These are phyloP conservation scores for Wickerhamiella allomyrinae DNA, from an alignment of 805 yeast genomes.

Conservation along the genomic window DNA sequence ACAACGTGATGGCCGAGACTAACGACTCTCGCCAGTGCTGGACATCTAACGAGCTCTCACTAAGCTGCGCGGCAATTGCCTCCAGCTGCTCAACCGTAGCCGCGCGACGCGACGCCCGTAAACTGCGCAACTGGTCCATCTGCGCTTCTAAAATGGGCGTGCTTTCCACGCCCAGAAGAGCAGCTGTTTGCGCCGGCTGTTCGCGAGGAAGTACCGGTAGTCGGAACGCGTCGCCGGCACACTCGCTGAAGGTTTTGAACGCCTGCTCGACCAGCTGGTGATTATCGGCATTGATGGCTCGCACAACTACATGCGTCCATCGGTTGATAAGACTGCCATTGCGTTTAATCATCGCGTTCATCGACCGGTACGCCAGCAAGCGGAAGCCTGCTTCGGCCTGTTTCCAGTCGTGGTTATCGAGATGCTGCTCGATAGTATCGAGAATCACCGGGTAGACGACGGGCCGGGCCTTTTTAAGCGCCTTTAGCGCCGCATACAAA, in stretches of 20 bases:
- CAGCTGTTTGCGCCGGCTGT: slow-evolving; percentile 8
- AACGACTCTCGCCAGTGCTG: slow-evolving; percentile 15
- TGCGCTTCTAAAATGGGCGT: neutral
- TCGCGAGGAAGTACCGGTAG: slow-evolving; percentile 30
- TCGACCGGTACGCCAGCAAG: slow-evolving; percentile 41
- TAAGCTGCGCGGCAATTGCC: slow-evolving; percentile 1
- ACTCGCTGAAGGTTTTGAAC: slow-evolving; percentile 30
- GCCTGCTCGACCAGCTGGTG: slow-evolving; percentile 41
- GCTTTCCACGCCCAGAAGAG: neutral
- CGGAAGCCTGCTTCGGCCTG: slow-evolving; percentile 50
- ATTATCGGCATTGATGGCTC: slow-evolving; percentile 44
- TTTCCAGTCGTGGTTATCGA: slow-evolving; percentile 37
- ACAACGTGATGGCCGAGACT: slow-evolving; percentile 11
- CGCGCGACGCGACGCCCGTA: neutral
- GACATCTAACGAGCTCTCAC: neutral
- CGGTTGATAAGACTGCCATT: slow-evolving; percentile 40
- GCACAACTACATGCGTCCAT: slow-evolving; percentile 36
- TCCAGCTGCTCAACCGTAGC: neutral
- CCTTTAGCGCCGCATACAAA: slow-evolving; percentile 52
- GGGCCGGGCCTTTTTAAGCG: slow-evolving; percentile 51
- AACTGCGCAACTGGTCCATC: neutral
- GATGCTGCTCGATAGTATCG: slow-evolving; percentile 34
- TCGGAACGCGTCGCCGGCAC: slow-evolving; percentile 20
- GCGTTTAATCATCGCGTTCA: slow-evolving; percentile 42
- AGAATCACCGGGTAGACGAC: slow-evolving; percentile 39